Conservation (phyloP, 495 filamentous ascomycete species). For the Penicillium paradoxum region DNA sequence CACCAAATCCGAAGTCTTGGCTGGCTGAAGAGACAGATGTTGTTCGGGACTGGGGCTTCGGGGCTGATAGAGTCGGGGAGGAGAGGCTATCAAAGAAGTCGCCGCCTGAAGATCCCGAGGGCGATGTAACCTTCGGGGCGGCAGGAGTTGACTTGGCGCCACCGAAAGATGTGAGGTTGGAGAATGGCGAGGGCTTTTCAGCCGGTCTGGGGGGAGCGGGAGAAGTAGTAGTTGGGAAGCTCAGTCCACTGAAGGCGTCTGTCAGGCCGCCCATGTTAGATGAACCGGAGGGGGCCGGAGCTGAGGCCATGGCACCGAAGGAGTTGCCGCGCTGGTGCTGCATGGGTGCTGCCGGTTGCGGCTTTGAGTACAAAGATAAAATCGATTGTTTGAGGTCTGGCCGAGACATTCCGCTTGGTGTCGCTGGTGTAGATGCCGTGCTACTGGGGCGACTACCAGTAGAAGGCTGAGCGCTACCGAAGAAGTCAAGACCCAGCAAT, state of each 20-base stretch:
- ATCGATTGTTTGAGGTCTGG: slow-evolving; percentile 98
- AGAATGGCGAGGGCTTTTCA: slow-evolving; percentile 65
- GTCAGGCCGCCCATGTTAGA: slow-evolving; percentile 68
- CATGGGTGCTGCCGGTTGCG: slow-evolving; percentile 54
- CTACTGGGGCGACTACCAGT: slow-evolving; percentile 66
- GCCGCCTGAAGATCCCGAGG: slow-evolving; percentile 50
- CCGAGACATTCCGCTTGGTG: slow-evolving; percentile 60
- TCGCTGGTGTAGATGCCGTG: slow-evolving; percentile 56
- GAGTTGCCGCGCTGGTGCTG: slow-evolving; percentile 56
- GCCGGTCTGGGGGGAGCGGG: slow-evolving; percentile 47
- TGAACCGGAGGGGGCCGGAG: slow-evolving; percentile 39
- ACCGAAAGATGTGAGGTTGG: slow-evolving; percentile 60
- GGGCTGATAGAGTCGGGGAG: slow-evolving; percentile 44
- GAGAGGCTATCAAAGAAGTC: slow-evolving; percentile 77
- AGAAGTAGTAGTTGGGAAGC: slow-evolving; percentile 59
- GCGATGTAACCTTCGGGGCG: slow-evolving; percentile 49
- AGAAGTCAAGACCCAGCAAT: slow-evolving; percentile 87
- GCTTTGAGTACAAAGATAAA: slow-evolving; percentile 86
- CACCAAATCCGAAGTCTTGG: slow-evolving; percentile 50
- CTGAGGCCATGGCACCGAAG: slow-evolving; percentile 65
- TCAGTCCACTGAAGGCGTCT: slow-evolving; percentile 83
- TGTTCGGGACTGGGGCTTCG: slow-evolving; percentile 40
- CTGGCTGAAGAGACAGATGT: slow-evolving; percentile 45
- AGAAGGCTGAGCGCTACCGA: slow-evolving; percentile 63
- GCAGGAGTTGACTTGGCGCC: slow-evolving; percentile 51